A percentile compares a stretch with the other conserved stretches of the same genome.
Conservation (phyloP, 805 yeast genomes). For the Komagataella kurtzmanii region DNA sequence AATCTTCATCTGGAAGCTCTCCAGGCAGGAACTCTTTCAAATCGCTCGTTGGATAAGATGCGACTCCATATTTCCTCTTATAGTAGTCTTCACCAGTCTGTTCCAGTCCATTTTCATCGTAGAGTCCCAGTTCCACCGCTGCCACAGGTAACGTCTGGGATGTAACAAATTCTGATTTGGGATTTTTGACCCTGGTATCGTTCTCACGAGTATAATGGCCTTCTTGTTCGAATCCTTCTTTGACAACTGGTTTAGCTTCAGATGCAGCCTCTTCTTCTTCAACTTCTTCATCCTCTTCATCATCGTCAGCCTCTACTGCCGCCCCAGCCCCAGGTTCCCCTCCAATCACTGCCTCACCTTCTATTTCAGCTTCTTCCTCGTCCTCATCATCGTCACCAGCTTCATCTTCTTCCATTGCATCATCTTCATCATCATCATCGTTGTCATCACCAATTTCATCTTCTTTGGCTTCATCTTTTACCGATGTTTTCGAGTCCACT, state of each 20-base stretch:
- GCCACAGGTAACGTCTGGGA: slow-evolving; percentile 56
- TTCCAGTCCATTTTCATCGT: slow-evolving; percentile 49
- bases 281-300: slow-evolving; percentile 1
- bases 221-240: slow-evolving; percentile 10
- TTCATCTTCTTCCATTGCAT: neutral
- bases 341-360: slow-evolving; percentile 3
- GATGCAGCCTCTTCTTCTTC: neutral
- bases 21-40: slow-evolving; percentile 75
- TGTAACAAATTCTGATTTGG: slow-evolving; percentile 63
- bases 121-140: slow-evolving; percentile 53
- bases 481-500: neutral
- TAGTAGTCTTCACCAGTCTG: slow-evolving; percentile 63
- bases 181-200: slow-evolving; percentile 52
- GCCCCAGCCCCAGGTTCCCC: slow-evolving; percentile 2
- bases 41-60: slow-evolving; percentile 77
- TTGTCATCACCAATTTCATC: slow-evolving; percentile 1
- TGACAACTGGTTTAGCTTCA: slow-evolving; percentile 7
- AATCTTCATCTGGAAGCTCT: slow-evolving; percentile 74
- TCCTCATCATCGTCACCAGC: slow-evolving; percentile 7
- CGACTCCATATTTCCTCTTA: slow-evolving; percentile 72
- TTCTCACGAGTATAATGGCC: slow-evolving; percentile 34
- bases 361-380: slow-evolving; percentile 3
- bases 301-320: neutral
- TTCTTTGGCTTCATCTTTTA: neutral
- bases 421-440: slow-evolving; percentile 5